Percentiles rank a stretch among this genome's conserved stretches.
phyloP scores from a whole-genome alignment of 495 filamentous ascomycete genomes.

The Tuber calosporum region DNA sequence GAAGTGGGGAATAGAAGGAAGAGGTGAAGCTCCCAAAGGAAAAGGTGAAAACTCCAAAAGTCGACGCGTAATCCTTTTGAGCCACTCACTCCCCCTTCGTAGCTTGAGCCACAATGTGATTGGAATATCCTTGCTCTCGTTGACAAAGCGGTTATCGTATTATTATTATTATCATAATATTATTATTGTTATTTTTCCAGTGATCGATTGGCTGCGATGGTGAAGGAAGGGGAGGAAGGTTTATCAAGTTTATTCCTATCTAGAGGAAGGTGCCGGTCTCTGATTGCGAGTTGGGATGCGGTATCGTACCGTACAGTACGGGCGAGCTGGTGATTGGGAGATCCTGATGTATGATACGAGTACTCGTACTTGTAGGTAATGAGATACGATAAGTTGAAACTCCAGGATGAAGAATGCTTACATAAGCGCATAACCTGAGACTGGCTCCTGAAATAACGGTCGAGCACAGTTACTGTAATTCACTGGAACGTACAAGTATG shows the following conservation, averaged over 20 bases:
- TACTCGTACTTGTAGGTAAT: no score
- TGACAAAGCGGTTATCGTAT: background rate
- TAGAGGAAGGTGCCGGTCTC: background rate
- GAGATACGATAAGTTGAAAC: no score
- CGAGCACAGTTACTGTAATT: background rate
- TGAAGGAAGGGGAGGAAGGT: background rate
- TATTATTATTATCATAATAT: no score
- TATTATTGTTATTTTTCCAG: background rate
- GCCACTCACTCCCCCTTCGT: no score
- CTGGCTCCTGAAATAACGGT: background rate
- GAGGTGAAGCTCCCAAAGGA: background rate
- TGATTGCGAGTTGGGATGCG: background rate
- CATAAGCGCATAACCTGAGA: background rate
- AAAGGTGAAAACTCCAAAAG: background rate
- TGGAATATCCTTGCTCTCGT: background rate
- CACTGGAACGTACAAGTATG: no score
- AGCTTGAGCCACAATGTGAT: background rate
- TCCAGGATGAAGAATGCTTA: background rate
- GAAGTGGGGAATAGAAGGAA: background rate
- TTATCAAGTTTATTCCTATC: no score
- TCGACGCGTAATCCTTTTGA: slow-evolving; percentile 1
- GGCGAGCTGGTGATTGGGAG: background rate
- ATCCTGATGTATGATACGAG: background rate
- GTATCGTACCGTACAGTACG: no score
- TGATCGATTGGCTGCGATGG: background rate